phyloP scores from a whole-genome alignment of 345 rosid genomes.

The Iberis pinnata region DNA sequence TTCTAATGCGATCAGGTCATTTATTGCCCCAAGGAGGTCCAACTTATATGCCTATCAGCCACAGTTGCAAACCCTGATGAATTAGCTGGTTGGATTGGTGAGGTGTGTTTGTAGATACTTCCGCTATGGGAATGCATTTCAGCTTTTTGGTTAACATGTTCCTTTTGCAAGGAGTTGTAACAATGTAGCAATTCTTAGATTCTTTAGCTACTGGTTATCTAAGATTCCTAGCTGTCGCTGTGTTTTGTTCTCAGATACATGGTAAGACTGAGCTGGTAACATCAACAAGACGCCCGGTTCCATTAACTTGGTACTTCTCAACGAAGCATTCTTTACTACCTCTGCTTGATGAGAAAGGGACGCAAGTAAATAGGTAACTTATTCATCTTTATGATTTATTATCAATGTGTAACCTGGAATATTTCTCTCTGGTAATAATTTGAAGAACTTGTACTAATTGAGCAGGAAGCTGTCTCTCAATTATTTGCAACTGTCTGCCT shows the following conservation, averaged over 20 bases:
- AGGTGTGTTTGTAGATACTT: slow-evolving; percentile 43
- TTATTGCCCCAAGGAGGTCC: slow-evolving; percentile 88
- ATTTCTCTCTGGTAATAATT: slow-evolving; percentile 8
- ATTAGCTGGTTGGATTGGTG: slow-evolving; percentile 90
- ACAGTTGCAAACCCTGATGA: slow-evolving; percentile 94
- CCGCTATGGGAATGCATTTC: no score
- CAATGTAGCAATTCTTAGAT: no score
- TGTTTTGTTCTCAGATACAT: slow-evolving; percentile 57
- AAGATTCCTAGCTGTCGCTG: no score
- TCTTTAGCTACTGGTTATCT: slow-evolving; percentile 14
- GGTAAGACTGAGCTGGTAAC: slow-evolving; percentile 83
- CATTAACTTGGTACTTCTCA: slow-evolving; percentile 92
- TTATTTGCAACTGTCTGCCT: slow-evolving; percentile 65
- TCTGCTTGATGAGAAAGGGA: slow-evolving; percentile 83
- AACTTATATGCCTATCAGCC: slow-evolving; percentile 88
- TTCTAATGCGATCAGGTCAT: slow-evolving; percentile 50
- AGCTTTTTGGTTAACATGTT: no score
- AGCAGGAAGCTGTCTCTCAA: slow-evolving; percentile 79
- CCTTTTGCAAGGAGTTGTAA: no score
- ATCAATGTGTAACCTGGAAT: background rate
- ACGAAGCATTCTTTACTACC: slow-evolving; percentile 59
- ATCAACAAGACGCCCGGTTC: slow-evolving; percentile 87
- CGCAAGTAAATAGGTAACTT: slow-evolving; percentile 64
- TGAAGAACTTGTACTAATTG: slow-evolving; percentile 22
- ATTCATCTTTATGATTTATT: background rate